Conservation (phyloP, 1,139 yeast genomes). For the Eremothecium cymbalariae region DNA sequence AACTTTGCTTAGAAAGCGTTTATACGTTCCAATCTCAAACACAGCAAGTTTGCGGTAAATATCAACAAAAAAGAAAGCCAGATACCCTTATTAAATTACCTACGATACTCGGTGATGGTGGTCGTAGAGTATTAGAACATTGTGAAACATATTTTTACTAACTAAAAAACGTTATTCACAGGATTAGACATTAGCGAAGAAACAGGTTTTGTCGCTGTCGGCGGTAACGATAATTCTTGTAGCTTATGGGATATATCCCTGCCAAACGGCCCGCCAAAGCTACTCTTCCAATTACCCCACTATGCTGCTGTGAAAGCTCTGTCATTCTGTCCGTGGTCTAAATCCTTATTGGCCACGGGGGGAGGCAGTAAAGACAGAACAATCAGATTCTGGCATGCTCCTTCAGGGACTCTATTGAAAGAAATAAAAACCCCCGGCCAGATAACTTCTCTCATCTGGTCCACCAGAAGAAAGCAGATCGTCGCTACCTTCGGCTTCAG, state of each 20-base stretch:
- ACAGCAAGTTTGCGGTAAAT: slow-evolving; percentile 63
- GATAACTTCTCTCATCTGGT: slow-evolving; percentile 75
- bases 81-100: slow-evolving; percentile 1
- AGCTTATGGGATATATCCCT: slow-evolving; percentile 43
- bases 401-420: slow-evolving; percentile 59
- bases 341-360: slow-evolving; percentile 66
- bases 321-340: slow-evolving; percentile 75
- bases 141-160: too few species aligned
- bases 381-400: slow-evolving; percentile 73
- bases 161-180: too few species aligned
- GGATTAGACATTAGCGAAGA: slow-evolving; percentile 49
- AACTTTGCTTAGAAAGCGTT: slow-evolving; percentile 14
- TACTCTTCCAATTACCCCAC: slow-evolving; percentile 46
- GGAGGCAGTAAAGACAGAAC: slow-evolving; percentile 73
- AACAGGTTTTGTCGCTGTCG: slow-evolving; percentile 50
- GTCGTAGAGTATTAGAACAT: too few species aligned
- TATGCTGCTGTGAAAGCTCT: slow-evolving; percentile 77
- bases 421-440: slow-evolving; percentile 58
- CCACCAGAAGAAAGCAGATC: slow-evolving; percentile 50
- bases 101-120: too few species aligned
- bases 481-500: slow-evolving; percentile 80
- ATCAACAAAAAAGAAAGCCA: slow-evolving; percentile 4
- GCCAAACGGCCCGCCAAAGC: slow-evolving; percentile 33
- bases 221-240: slow-evolving; percentile 67
- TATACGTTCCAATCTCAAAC: slow-evolving; percentile 41